phyloP scores from a whole-genome alignment of 2,329 filamentous ascomycete genomes.

The Calonectria multiphialidica region DNA sequence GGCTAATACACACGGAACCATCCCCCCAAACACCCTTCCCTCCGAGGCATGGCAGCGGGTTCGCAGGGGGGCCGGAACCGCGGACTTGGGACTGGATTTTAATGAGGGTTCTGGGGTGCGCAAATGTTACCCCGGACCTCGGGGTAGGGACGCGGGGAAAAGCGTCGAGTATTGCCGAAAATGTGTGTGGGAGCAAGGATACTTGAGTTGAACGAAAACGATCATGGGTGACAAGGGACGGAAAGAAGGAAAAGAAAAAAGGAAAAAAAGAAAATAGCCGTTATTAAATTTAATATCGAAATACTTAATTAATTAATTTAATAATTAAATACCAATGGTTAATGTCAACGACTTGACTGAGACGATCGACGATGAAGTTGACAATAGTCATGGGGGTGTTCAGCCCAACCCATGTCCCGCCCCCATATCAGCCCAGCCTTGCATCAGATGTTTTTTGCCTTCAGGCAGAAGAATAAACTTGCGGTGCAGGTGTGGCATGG shows the following conservation, averaged over 20 bases:
- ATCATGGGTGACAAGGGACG: not conserved
- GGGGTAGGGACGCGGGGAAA: conserved; percentile 20
- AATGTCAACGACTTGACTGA: not conserved
- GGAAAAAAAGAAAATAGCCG: not conserved
- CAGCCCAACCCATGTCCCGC: conserved; percentile 10
- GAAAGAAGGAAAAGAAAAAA: not conserved
- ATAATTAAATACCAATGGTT: not conserved
- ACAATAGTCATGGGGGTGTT: not conserved
- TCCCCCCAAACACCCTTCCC: not conserved
- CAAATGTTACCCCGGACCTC: conserved; percentile 21
- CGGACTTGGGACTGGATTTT: conserved; percentile 30
- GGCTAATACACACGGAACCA: conserved; percentile 25
- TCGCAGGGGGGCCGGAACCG: conserved; percentile 18
- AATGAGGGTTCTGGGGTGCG: conserved; percentile 20
- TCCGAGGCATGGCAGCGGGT: conserved; percentile 8
- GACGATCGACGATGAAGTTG: not conserved
- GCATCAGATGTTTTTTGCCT: not conserved
- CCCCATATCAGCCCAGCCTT: not conserved
- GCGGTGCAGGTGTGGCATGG: not conserved
- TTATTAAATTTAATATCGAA: not conserved
- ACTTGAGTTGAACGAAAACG: not conserved
- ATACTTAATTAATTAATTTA: not conserved
- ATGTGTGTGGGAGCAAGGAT: conserved; percentile 11
- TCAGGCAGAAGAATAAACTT: not conserved
- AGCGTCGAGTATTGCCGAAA: conserved; percentile 8